Conservation (phyloP, 495 filamentous ascomycete genomes). For the Extremus antarcticus region DNA sequence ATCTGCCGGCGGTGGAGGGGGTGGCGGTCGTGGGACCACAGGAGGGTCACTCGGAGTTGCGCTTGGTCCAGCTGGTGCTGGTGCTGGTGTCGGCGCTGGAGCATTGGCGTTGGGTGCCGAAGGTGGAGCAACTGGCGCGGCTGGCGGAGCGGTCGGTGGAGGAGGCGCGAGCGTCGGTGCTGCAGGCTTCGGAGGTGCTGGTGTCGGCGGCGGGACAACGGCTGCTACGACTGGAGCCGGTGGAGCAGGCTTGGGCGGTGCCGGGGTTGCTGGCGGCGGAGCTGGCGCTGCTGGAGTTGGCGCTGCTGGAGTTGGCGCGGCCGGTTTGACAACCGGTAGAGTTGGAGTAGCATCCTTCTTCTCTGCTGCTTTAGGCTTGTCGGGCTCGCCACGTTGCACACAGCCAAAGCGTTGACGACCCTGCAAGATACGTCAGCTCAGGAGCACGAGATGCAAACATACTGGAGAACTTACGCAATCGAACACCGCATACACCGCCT, state of each 20-base stretch:
- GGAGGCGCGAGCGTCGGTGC: too few relatives aligned
- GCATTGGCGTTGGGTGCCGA: not conserved
- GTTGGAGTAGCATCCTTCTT: not conserved
- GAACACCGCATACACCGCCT: conserved; percentile 50
- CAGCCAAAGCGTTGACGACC: not conserved
- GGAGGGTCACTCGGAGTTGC: not conserved
- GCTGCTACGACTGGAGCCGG: too few relatives aligned
- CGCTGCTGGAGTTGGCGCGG: not conserved
- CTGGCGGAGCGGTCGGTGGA: too few relatives aligned
- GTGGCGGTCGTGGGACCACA: not conserved
- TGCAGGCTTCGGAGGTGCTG: too few relatives aligned
- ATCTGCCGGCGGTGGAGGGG: not conserved
- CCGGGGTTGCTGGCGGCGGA: not conserved
- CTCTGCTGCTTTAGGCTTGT: not conserved
- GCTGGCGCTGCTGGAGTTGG: not conserved
- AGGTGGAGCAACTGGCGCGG: too few relatives aligned
- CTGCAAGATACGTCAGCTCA: not conserved
- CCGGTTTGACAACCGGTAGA: not conserved
- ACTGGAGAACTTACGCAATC: not conserved
- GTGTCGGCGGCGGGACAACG: too few relatives aligned
- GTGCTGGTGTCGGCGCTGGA: not conserved
- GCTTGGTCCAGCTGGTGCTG: not conserved
- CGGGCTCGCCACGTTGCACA: not conserved
- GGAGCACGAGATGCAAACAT: not conserved
- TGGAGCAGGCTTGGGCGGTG: not conserved